phyloP scores from a whole-genome alignment of 352 stramenopile genomes.

The Phytophthora idaei region DNA sequence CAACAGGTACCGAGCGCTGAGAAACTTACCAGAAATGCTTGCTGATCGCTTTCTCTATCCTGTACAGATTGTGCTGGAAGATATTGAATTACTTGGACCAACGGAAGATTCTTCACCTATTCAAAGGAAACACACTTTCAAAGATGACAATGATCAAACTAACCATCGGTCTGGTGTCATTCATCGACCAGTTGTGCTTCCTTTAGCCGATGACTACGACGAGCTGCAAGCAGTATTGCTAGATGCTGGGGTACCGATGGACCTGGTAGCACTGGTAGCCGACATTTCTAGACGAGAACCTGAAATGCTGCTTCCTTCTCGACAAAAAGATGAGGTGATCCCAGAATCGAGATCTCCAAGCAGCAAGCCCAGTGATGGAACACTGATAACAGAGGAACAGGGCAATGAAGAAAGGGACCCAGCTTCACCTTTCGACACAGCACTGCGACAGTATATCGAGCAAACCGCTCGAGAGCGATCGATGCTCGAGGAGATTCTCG shows the following conservation, averaged over 20 bases:
- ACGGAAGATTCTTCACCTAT: background rate
- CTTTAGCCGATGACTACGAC: slow-evolving; percentile 5
- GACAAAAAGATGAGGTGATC: background rate
- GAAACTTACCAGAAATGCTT: background rate
- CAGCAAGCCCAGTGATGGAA: background rate
- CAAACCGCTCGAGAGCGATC: slow-evolving; percentile 28
- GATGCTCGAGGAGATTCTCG: slow-evolving; percentile 27
- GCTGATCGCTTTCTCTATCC: background rate
- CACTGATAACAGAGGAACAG: background rate
- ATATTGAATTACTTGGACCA: slow-evolving; percentile 37
- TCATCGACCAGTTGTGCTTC: background rate
- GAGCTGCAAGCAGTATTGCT: slow-evolving; percentile 39
- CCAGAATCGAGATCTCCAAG: slow-evolving; percentile 3
- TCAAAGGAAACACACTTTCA: background rate
- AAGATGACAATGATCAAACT: background rate
- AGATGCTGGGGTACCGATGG: slow-evolving; percentile 40
- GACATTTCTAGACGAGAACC: background rate
- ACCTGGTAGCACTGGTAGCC: slow-evolving; percentile 37
- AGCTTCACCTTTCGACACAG: slow-evolving; percentile 28
- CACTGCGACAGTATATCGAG: slow-evolving; percentile 24
- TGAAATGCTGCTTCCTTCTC: background rate
- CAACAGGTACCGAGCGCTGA: slow-evolving; percentile 28
- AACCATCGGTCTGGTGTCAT: background rate
- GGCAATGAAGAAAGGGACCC: background rate
- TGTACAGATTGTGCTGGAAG: slow-evolving; percentile 32